Base-by-base conservation (phyloP, 2,329 filamentous ascomycete species). In the Sporothrix luriei region DNA sequence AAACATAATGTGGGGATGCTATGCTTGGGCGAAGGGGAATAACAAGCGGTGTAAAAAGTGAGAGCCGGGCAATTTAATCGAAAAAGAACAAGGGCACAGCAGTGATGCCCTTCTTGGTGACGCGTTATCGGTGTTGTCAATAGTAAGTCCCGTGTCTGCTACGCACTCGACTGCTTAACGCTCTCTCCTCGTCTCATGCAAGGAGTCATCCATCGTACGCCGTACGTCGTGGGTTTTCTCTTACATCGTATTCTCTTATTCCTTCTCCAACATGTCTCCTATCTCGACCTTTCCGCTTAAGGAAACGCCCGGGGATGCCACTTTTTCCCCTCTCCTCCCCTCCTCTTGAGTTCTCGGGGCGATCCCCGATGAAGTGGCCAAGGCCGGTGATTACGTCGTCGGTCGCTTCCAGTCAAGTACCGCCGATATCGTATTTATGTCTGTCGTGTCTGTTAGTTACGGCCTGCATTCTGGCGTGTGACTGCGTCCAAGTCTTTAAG, bases 341-440 rank as follows among this genome's bases (percentile, higher is more conserved):
- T n/a, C 46, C 46, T 33, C 61, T 51, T 10, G 3, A 1, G 43
- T 14, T 51, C 26, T 21, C 19, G 10, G 13, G 46, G 26, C 62
- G 26, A 51, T 65, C 46, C 62, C 62, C 46, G 26, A 65, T 65
- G 7, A 21, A 65, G 62, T 65, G 62, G 43, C 62, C 43, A 65
- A 38, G 62, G 43, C 62, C 46, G 46, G 29, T 21, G 46, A 24
- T 7, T 21, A 64, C n/a, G n/a, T n/a, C 3, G 26, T 9, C 43
- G 19, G 29, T 19, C 46, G 11, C 62, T 65, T 40, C 26, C 43
- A 65, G 26, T n/a, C 43, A 49, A 64, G 43, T 33, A 43, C 61
- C 59, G 24, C 59, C 46, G 49, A 21, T 49, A n/a, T 21, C 26
- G 57, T n/a, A 3, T 7, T 19, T 43, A 7, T 46, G 21, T 16